Base-by-base conservation (phyloP, 148 eudicot species). In the Amaranthus cruentus region DNA sequence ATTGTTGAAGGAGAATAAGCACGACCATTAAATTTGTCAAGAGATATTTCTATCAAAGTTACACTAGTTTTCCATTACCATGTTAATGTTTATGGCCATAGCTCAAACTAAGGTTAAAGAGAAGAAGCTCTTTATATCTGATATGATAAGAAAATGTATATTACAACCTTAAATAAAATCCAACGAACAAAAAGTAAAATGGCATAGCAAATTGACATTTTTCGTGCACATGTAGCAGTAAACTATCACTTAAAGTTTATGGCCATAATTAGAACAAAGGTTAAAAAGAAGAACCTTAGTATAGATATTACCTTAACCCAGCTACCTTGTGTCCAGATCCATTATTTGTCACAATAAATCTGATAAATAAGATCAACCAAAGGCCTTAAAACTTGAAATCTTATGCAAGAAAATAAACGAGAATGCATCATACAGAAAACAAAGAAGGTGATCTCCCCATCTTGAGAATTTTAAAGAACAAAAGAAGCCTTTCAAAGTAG, bases 301-400 rank as follows among this genome's bases (percentile, higher is more conserved):
- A 46, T 43, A 56, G 48, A 53, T 66, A 77, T 78, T 85, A 92
- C 97, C 93, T 89, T 75, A 86, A 73, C 51, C 96, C 97, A 72
- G 76, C 75, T 58, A 87, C 96, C 51, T 66, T 82, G 76, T 94
- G 97, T 70, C 98, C 98, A 51, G 97, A 87, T 73, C 96, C 96
- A 62, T 89, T 88, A 78, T 89, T 89, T 64, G 97, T 91, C 71
- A 94, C 82, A n/a, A 94, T 94, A 79, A 94, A 94, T 80, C 98
- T 93, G 83, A 54, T 10, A 54, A 5, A 61, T 49, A 55, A 68
- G 12, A 67, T 60, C 62, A 66, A 55, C 66, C 59, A 8, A 47
- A 52, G 5, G 10, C 57, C 42, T 76, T 15, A 46, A 18, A 48
- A 51, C 56, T 21, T 18, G n/a, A 64, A 14, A 2, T 0, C 9